Evolutionary conservation across 371 early-diverging fungal genomes (phyloP), one percentile per base, ranked within the genome.

Genomic region (Thermomucor indicae-seudaticae): DNA sequence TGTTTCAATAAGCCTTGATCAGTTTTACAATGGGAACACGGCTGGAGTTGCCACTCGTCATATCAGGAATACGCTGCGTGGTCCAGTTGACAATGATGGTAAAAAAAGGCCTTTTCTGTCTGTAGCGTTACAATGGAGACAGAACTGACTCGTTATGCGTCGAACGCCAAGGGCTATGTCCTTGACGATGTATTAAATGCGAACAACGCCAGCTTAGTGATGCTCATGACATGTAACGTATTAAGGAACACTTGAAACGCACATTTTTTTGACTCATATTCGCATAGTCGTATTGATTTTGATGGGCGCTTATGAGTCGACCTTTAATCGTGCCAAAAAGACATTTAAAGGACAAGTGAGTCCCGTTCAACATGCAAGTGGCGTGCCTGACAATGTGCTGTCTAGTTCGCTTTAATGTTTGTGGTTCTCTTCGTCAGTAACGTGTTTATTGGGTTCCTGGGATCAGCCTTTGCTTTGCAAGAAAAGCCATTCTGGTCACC

Each of bases 401-500:
- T 10, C 10, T 51, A 81, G 79, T 78, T 79, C 57, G 56, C 69
- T 2, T 55, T 65, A 11, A 79, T 78, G 53, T 60, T 79, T 29
- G 49, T 58, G 7, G 73, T 73, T 16, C 60, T 81, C 48, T 56
- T 75, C 1, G 47, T 67, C 34, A 78, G 79, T 24, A 79, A 72
- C 32, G 51, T 73, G n/a, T 49, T 72, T 24, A 65, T 81, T 19
- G 72, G 72, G 10, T 61, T 78, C 8, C 47, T 83, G 38, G 85
- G 87, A 11, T 79, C 85, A 12, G 67, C 70, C 8, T 72, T 78
- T 60, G 86, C 90, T 24, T 74, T 93, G 54, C 73, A 80, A 24
- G 82, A 83, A 43, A 53, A 70, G 4, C 93, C 92, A 1, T 84
- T 89, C 49, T 89, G 79, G 65, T 62, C 77, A 6, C 88, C 93